These are phyloP conservation scores for Mycosphaerelloides madeirae DNA, from an alignment of 2,329 filamentous ascomycete species.

Conservation along the genomic window DNA sequence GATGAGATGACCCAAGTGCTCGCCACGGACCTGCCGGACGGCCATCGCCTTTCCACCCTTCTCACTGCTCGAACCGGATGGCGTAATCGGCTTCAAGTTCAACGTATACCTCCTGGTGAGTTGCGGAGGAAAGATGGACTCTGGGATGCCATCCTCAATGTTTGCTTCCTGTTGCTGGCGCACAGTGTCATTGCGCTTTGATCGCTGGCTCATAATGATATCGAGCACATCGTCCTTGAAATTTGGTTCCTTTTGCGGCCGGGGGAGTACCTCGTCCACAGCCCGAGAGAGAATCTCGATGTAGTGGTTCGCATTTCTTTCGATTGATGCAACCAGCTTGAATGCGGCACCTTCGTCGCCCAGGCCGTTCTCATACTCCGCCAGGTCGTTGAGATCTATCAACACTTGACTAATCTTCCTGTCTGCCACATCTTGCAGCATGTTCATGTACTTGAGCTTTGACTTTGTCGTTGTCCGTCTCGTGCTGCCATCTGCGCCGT, in stretches of 20 bases:
- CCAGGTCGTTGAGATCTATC: conserved; percentile 85
- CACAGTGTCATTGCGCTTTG: conserved; percentile 77
- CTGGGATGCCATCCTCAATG: conserved; percentile 53
- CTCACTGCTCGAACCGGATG: conserved; percentile 60
- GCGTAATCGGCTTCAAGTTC: conserved; percentile 88
- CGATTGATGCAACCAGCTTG: conserved; percentile 76
- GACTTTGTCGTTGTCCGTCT: conserved; percentile 42
- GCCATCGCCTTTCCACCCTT: conserved; percentile 63
- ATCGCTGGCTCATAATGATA: conserved; percentile 89
- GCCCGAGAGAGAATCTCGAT: conserved; percentile 86
- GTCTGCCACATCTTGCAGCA: conserved; percentile 83
- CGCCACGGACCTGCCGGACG: conserved; percentile 88
- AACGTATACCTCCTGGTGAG: conserved; percentile 91
- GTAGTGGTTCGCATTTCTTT: conserved; percentile 90
- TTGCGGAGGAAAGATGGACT: conserved; percentile 83
- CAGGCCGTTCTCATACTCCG: conserved; percentile 70
- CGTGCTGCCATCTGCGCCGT: conserved; percentile 37
- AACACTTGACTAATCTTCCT: conserved; percentile 70
- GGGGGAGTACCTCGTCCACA: conserved; percentile 80
- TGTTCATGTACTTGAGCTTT: conserved; percentile 80
- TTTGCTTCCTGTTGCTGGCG: conserved; percentile 38
- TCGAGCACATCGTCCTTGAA: conserved; percentile 98
- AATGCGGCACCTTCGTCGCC: conserved; percentile 54
- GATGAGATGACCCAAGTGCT: conserved; percentile 88
- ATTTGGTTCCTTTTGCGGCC: conserved; percentile 71